Evolutionary conservation across 2,329 filamentous ascomycete species (phyloP).

Genomic region (Claviceps lovelessii): DNA sequence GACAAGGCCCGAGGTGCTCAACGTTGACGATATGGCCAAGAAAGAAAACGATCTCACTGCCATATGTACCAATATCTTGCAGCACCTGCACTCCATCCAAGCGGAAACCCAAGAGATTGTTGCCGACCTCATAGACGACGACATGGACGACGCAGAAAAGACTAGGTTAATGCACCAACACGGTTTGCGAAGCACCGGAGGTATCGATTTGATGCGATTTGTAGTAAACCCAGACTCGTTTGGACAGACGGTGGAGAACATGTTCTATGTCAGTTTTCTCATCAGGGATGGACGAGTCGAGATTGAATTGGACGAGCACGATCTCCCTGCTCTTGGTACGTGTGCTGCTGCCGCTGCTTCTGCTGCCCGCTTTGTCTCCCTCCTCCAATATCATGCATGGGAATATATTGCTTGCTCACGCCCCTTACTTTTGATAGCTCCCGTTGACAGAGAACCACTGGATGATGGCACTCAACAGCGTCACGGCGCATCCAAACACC

Average conservation of each 20-base stretch:
- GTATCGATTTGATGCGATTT: conserved; percentile 71
- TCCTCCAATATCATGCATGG: neutral
- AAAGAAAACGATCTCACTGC: conserved; percentile 67
- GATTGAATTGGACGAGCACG: conserved; percentile 58
- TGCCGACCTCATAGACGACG: conserved; percentile 27
- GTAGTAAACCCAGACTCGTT: conserved; percentile 84
- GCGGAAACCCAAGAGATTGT: conserved; percentile 32
- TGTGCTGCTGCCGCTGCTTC: conserved; percentile 9
- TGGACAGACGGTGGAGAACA: conserved; percentile 86
- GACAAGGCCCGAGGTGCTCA: conserved; percentile 64
- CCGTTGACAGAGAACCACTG: conserved; percentile 27
- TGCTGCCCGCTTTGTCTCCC: neutral
- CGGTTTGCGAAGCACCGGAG: conserved; percentile 52
- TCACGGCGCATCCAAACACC: conserved; percentile 53
- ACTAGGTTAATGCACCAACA: conserved; percentile 46
- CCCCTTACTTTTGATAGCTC: conserved; percentile 10
- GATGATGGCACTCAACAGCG: conserved; percentile 29
- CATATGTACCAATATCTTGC: conserved; percentile 62
- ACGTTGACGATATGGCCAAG: conserved; percentile 57
- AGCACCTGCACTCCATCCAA: conserved; percentile 39
- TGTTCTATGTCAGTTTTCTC: conserved; percentile 93
- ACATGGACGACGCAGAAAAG: conserved; percentile 31
- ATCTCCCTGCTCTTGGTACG: conserved; percentile 69
- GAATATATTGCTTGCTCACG: too few species aligned
- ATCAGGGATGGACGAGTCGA: conserved; percentile 72